phyloP scores from a whole-genome alignment of 768 basidiomycete genomes.

The Xerocomellus amylosporus region DNA sequence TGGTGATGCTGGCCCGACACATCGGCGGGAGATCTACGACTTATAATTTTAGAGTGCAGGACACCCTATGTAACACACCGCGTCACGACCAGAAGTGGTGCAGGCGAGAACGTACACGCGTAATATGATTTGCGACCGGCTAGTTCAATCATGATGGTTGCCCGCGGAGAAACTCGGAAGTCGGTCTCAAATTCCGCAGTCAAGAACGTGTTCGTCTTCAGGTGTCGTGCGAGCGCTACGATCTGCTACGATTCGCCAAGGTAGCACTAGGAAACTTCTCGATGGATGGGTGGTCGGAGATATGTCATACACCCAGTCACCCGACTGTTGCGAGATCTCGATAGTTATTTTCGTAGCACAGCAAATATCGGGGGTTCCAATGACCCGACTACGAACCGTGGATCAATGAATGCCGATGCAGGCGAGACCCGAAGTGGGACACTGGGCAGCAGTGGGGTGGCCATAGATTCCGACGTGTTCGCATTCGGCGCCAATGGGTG shows the following conservation, averaged over 20 bases:
- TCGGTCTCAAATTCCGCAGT: background rate
- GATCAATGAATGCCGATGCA: too few relatives aligned
- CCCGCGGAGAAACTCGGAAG: conserved; percentile 13
- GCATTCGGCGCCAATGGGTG: background rate
- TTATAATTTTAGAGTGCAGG: conserved; percentile 6
- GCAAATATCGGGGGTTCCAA: too few relatives aligned
- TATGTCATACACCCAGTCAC: background rate
- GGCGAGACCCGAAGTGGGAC: background rate
- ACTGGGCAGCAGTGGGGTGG: background rate
- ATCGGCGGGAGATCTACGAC: background rate
- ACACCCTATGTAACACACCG: background rate
- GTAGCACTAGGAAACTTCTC: background rate
- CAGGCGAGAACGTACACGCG: conserved; percentile 3
- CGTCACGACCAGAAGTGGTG: background rate
- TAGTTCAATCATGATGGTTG: background rate
- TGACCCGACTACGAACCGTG: too few relatives aligned
- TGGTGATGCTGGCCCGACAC: background rate
- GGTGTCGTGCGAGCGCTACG: background rate
- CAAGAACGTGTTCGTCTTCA: conserved; percentile 8
- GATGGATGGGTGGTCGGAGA: background rate
- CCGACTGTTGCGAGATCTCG: background rate
- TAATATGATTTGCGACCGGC: background rate
- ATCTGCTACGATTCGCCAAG: conserved; percentile 1
- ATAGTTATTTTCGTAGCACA: background rate
- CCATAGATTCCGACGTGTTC: conserved; percentile 7